A percentile compares a stretch with the other conserved stretches of the same genome.
Conservation (phyloP, 2,329 filamentous ascomycete species). For the Verticillium longisporum region DNA sequence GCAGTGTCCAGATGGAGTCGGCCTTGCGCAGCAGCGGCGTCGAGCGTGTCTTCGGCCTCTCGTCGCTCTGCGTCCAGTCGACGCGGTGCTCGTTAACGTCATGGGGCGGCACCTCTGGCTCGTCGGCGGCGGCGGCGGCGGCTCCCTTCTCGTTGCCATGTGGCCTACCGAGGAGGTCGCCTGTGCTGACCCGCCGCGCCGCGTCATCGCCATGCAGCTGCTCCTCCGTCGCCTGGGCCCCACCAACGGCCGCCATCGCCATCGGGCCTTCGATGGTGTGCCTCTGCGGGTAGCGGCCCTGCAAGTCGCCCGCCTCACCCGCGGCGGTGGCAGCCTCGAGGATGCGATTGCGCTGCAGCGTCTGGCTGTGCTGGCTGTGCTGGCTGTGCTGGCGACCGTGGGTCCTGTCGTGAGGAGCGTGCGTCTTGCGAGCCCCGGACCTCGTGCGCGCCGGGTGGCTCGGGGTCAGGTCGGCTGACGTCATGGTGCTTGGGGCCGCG, state of each 20-base stretch:
- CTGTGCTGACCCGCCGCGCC: constrained; percentile 29
- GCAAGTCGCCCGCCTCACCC: constrained; percentile 21
- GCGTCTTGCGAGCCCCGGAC: constrained; percentile 27
- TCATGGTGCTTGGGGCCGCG: constrained; percentile 2
- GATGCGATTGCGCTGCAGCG: constrained; percentile 29
- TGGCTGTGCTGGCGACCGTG: constrained; percentile 25
- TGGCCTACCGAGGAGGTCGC: constrained; percentile 20
- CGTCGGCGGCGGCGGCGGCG: constrained; percentile 6
- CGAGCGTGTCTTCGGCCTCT: constrained; percentile 19
- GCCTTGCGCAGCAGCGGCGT: constrained; percentile 30
- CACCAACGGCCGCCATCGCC: neutral
- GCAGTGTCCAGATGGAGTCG: constrained; percentile 44
- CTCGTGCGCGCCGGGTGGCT: constrained; percentile 24
- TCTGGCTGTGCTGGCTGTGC: neutral
- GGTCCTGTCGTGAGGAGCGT: constrained; percentile 28
- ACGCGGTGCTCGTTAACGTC: constrained; percentile 31
- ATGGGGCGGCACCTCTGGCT: constrained; percentile 16
- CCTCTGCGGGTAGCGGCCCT: constrained; percentile 12
- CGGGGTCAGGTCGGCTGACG: constrained; percentile 14
- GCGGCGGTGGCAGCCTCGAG: constrained; percentile 28
- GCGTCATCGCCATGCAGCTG: constrained; percentile 8
- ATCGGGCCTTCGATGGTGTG: constrained; percentile 24
- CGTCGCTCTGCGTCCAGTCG: constrained; percentile 55
- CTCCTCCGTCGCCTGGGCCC: constrained; percentile 2
- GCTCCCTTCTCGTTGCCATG: constrained; percentile 6